Evolutionary conservation across 495 filamentous ascomycete genomes (phyloP), one percentile per base, ranked within the genome.

Genomic region (Penicillium fimorum): DNA sequence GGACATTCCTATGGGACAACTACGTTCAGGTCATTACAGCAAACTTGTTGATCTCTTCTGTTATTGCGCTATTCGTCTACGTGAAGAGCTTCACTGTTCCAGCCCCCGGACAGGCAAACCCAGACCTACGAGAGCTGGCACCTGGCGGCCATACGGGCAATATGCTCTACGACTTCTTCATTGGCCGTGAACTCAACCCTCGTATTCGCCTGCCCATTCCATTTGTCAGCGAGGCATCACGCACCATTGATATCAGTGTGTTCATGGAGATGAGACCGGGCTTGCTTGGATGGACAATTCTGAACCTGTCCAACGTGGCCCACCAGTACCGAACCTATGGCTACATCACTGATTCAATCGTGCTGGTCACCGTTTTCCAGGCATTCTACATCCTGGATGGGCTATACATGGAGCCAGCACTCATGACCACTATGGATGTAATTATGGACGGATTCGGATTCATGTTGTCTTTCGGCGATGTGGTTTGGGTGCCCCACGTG

Each of bases 381-480:
- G 77, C 81, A 12, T 70, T 96, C 55, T 97, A 97, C 68, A 84
- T 93, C 4, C 74, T 97, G 49, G 95, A 98, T 69, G 81, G 82
- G 0, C 81, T 90, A n/a, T 91, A 86, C 74, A 92, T 92, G 84
- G 94, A 98, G 69, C 82, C 91, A 0, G 87, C 93, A 1, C 86
- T 98, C 57, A 78, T 98, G 62, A 97, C 95, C 3, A 97, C 91
- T 10, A 97, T 98, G 73, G 95, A 98, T 70, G 88, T 97, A 66
- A 96, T 86, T 54, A 89, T 85, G 64, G 94, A 98, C 64, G 95
- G 94, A 13, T 97, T 97, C 63, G 95, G 94, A 44, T 91, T 88
- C 70, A 98, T 98, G 94, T 76, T 98, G n/a, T 79, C 89, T 2
- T 97, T 97, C 60, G 94, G 93, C 33, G 94, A 97, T 64, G 79